Evolutionary conservation across 768 basidiomycete species (phyloP).

Genomic region (Fomitopsis pulvina): DNA sequence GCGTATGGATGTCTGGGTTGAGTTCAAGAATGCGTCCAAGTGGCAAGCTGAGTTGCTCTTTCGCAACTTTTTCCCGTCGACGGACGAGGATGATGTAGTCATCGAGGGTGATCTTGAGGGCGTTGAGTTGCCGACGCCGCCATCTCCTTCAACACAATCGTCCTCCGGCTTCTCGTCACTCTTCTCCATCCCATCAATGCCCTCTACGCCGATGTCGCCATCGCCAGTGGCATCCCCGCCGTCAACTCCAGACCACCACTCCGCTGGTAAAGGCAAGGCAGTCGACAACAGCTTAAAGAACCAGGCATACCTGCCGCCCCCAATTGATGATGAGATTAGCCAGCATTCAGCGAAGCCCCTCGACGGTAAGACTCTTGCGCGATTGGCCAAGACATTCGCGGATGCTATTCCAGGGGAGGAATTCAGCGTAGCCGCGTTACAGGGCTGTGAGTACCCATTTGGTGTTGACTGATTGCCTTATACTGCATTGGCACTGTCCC

Average conservation of each 20-base stretch:
- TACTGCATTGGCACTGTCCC: slow-evolving; percentile 7
- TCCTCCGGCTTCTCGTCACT: slow-evolving; percentile 40
- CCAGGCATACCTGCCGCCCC: slow-evolving; percentile 52
- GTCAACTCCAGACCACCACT: slow-evolving; percentile 1
- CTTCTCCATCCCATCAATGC: slow-evolving; percentile 37
- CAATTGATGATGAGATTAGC: slow-evolving; percentile 54
- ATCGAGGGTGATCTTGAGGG: slow-evolving; percentile 39
- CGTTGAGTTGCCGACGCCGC: slow-evolving; percentile 34
- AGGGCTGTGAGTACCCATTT: slow-evolving; percentile 65
- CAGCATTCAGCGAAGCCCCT: slow-evolving; percentile 63
- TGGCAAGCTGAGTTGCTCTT: slow-evolving; percentile 84
- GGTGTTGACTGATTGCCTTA: slow-evolving; percentile 14
- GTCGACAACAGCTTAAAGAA: slow-evolving; percentile 19
- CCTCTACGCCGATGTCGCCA: slow-evolving; percentile 25
- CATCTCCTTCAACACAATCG: slow-evolving; percentile 29
- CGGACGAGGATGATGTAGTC: slow-evolving; percentile 40
- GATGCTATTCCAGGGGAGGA: slow-evolving; percentile 79
- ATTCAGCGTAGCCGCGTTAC: slow-evolving; percentile 85
- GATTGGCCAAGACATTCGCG: slow-evolving; percentile 74
- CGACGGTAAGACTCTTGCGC: slow-evolving; percentile 53
- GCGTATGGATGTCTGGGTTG: slow-evolving; percentile 89
- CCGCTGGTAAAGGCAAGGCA: slow-evolving; percentile 9
- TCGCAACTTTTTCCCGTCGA: slow-evolving; percentile 85
- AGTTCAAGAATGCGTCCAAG: slow-evolving; percentile 81
- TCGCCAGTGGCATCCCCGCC: slow-evolving; percentile 16